phyloP scores from a whole-genome alignment of 768 basidiomycete genomes.

The Calocybe gangraenosa region DNA sequence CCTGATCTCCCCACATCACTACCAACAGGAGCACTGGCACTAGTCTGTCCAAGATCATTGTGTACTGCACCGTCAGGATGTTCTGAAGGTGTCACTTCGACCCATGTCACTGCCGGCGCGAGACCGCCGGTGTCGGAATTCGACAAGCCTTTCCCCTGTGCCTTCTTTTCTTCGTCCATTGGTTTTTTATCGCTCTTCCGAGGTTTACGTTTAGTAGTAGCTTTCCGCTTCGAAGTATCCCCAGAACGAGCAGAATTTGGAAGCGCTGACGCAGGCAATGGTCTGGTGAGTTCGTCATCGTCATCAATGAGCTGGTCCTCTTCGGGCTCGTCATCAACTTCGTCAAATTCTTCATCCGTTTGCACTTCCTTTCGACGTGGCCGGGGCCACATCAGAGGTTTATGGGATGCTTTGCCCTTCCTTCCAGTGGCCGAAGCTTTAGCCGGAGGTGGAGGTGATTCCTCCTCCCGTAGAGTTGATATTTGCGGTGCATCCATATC shows the following conservation, averaged over 20 bases:
- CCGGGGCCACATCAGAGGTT: constrained; percentile 17
- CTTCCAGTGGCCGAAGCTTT: constrained; percentile 24
- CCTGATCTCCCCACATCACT: constrained; percentile 30
- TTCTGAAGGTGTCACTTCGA: constrained; percentile 37
- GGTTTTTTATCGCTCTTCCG: constrained; percentile 48
- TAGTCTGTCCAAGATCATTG: constrained; percentile 8
- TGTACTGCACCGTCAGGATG: constrained; percentile 28
- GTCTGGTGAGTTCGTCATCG: constrained; percentile 34
- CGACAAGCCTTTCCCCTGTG: constrained; percentile 35
- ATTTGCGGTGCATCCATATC: constrained; percentile 83
- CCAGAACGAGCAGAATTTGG: constrained; percentile 22
- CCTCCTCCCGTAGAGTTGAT: constrained; percentile 71
- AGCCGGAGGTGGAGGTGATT: constrained; percentile 57
- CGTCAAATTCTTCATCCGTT: constrained; percentile 54
- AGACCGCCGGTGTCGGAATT: constrained; percentile 26
- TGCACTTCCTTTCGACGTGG: constrained; percentile 20
- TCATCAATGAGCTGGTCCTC: constrained; percentile 83
- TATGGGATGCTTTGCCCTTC: constrained; percentile 13
- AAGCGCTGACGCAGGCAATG: constrained; percentile 25
- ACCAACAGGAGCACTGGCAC: constrained; percentile 17
- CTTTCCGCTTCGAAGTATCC: constrained; percentile 46
- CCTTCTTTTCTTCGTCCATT: constrained; percentile 43
- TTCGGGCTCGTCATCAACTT: constrained; percentile 53
- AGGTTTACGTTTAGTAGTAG: constrained; percentile 45
- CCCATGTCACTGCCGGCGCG: constrained; percentile 37